These are phyloP conservation scores for Pulicaria dysenterica DNA, from an alignment of 129 eudicot species.

Conservation along the genomic window DNA sequence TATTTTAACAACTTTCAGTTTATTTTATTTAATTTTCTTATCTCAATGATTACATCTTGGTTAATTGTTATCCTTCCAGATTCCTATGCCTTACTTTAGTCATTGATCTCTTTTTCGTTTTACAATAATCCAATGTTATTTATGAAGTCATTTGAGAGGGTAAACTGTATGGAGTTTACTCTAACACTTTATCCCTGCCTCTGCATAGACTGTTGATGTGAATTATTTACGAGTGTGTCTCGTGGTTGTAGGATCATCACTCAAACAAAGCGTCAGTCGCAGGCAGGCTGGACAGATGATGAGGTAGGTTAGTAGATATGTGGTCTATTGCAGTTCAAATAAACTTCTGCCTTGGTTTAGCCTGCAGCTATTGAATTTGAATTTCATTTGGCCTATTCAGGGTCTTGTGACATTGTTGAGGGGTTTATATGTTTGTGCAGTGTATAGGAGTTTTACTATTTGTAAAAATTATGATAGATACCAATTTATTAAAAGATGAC, in stretches of 20 bases:
- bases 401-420: constrained; percentile 5
- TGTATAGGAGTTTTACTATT: neutral
- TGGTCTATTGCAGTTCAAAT: neutral
- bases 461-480: neutral
- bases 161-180: no score
- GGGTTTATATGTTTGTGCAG: neutral
- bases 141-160: no score
- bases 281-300: constrained; percentile 86
- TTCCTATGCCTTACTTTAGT: no score
- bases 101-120: no score
- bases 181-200: no score
- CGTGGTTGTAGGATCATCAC: constrained; percentile 32
- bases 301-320: constrained; percentile 49
- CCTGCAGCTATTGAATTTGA: neutral
- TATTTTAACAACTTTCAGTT: no score
- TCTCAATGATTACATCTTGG: no score
- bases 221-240: neutral
- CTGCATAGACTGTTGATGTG: no score
- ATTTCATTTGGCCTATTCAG: neutral
- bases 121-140: no score
- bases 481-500: neutral
- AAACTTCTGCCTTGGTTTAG: neutral
- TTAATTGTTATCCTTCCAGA: no score
- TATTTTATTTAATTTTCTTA: no score
- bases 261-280: constrained; percentile 64